phyloP scores from a whole-genome alignment of 805 yeast species.

The Schizosaccharomyces cryophilus region DNA sequence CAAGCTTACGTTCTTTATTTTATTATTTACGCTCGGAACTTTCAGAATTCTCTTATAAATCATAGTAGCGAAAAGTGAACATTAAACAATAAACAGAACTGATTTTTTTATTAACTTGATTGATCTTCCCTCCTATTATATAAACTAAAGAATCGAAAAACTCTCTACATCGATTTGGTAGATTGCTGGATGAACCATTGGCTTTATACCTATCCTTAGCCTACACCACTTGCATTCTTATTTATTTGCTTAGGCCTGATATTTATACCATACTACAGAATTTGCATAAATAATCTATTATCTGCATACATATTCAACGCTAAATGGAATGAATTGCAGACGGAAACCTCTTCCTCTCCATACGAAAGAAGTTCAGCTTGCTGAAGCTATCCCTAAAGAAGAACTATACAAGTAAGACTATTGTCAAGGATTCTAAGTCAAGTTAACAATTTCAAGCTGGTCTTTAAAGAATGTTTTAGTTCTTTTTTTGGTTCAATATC shows the following conservation, averaged over 20 bases:
- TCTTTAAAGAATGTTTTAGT: not conserved
- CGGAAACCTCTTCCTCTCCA: not conserved
- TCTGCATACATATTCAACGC: not conserved
- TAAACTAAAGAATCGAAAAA: too few species aligned
- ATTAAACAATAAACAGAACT: too few species aligned
- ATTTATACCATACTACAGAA: not conserved
- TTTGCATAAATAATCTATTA: not conserved
- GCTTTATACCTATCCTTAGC: too few species aligned
- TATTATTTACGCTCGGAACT: too few species aligned
- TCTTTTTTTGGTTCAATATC: not conserved
- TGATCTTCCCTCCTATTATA: too few species aligned
- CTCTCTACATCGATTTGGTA: too few species aligned
- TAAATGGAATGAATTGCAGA: not conserved
- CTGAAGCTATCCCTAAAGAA: not conserved
- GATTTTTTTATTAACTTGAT: too few species aligned
- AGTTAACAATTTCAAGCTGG: not conserved
- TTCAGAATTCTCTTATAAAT: too few species aligned
- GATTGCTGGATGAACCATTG: too few species aligned
- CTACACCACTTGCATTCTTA: too few species aligned
- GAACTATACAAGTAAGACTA: not conserved
- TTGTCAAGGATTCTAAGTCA: not conserved
- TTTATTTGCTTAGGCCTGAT: not conserved
- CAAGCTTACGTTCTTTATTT: too few species aligned
- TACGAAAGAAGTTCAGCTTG: not conserved
- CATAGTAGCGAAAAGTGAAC: too few species aligned